Conservation (phyloP, 805 yeast genomes). For the Kodamaea lidongshanica region DNA sequence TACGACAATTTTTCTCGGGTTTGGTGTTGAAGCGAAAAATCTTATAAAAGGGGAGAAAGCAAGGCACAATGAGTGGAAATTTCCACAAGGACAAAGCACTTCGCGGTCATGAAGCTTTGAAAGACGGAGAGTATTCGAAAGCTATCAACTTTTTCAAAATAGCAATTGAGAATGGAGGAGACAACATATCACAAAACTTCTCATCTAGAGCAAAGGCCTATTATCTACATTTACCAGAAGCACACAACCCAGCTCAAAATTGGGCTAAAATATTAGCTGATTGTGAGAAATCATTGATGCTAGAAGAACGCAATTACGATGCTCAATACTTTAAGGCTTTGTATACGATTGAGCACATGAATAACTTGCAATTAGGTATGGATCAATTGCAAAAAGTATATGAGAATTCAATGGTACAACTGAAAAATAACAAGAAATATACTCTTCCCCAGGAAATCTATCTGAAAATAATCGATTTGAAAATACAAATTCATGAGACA, state of each 20-base stretch:
- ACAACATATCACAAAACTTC: conserved; percentile 6
- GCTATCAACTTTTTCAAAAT: conserved; percentile 15
- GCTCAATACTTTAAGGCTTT: conserved; percentile 12
- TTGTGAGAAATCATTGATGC: conserved; percentile 10
- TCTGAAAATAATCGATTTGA: conserved; percentile 9
- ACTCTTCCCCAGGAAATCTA: conserved; percentile 14
- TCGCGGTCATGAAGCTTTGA: conserved; percentile 8
- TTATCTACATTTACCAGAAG: conserved; percentile 5
- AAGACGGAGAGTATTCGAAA: conserved; percentile 10
- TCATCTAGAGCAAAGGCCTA: conserved; percentile 14
- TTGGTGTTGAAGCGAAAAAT: too few relatives aligned
- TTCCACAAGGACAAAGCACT: conserved; percentile 5
- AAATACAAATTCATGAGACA: conserved; percentile 3
- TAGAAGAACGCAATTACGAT: conserved; percentile 13
- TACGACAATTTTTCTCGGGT: too few relatives aligned
- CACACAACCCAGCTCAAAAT: conserved; percentile 5
- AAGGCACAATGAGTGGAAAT: conserved; percentile 5
- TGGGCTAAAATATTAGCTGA: conserved; percentile 13
- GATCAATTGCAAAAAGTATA: conserved; percentile 11
- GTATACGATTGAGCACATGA: conserved; percentile 6
- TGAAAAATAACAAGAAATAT: conserved; percentile 10
- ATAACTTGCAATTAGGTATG: conserved; percentile 9
- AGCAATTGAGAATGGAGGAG: conserved; percentile 11
- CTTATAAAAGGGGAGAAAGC: conserved; percentile 1
- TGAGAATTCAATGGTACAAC: conserved; percentile 9